Percentiles rank a stretch among this genome's conserved stretches.
Conservation (phyloP, 768 basidiomycete genomes). For the Hericium rajendrae region DNA sequence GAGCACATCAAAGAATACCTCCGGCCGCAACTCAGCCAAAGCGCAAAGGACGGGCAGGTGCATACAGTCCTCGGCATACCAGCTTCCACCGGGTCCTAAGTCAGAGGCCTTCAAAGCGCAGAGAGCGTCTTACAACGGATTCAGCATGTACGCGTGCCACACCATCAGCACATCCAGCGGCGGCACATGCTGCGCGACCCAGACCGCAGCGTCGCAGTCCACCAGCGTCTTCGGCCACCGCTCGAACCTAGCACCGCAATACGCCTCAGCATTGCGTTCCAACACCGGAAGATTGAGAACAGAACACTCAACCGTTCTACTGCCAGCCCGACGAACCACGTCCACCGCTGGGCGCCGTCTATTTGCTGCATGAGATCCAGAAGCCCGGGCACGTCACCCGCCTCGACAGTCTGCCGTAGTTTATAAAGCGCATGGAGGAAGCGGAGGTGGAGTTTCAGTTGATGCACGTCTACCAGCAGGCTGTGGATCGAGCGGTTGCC, state of each 20-base stretch:
- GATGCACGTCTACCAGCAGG: too few relatives aligned
- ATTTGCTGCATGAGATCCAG: constrained; percentile 19
- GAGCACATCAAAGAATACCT: constrained; percentile 2
- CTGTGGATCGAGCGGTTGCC: too few relatives aligned
- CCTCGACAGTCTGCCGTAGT: constrained; percentile 22
- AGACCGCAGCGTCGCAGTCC: background rate
- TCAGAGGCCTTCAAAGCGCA: background rate
- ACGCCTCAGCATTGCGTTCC: background rate
- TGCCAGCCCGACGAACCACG: constrained; percentile 31
- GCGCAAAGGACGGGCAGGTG: constrained; percentile 2
- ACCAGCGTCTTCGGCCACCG: constrained; percentile 18
- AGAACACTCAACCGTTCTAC: constrained; percentile 21
- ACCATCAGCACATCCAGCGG: constrained; percentile 34
- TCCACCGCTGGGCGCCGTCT: constrained; percentile 24
- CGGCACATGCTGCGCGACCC: constrained; percentile 18
- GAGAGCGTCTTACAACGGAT: constrained; percentile 22
- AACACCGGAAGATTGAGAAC: background rate
- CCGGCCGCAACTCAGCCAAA: background rate
- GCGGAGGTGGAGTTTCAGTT: constrained; percentile 24
- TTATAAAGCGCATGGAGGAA: constrained; percentile 24
- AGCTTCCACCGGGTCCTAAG: background rate
- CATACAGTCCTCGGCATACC: constrained; percentile 19
- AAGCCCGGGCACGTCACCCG: constrained; percentile 19
- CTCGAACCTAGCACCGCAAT: constrained; percentile 21
- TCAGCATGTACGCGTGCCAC: constrained; percentile 33